Conservation (phyloP, 176 grass and related monocot genomes). For the Carex littledalei region DNA sequence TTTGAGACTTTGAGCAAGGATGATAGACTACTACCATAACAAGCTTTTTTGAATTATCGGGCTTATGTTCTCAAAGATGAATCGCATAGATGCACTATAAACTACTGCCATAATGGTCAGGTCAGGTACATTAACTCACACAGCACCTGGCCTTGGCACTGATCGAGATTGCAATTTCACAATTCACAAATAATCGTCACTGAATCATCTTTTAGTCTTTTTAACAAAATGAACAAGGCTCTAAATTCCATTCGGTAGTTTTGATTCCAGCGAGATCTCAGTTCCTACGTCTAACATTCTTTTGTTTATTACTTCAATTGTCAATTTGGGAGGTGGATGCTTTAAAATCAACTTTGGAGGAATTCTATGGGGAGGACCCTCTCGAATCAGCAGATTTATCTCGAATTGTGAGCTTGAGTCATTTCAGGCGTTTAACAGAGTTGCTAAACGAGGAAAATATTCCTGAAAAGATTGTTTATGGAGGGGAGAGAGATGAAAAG, state of each 20-base stretch:
- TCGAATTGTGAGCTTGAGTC: constrained; percentile 43
- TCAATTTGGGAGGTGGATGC: constrained; percentile 51
- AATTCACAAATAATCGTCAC: neutral
- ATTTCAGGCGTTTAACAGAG: constrained; percentile 43
- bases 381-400: constrained; percentile 34
- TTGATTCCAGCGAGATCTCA: neutral
- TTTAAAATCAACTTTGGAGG: constrained; percentile 48
- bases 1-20: neutral
- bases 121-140: neutral
- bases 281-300: neutral
- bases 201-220: neutral
- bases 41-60: neutral
- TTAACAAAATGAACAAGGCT: neutral
- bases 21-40: neutral
- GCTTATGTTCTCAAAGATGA: neutral
- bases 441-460: constrained; percentile 50
- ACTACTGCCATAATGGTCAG: neutral
- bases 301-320: neutral
- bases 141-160: neutral
- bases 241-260: neutral
- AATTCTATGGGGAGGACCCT: constrained; percentile 31
- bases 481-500: constrained; percentile 40
- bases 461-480: constrained; percentile 42
- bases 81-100: neutral
- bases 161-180: neutral